Base-by-base conservation (phyloP, 805 yeast genomes). In the Candida xiaguanensis region DNA sequence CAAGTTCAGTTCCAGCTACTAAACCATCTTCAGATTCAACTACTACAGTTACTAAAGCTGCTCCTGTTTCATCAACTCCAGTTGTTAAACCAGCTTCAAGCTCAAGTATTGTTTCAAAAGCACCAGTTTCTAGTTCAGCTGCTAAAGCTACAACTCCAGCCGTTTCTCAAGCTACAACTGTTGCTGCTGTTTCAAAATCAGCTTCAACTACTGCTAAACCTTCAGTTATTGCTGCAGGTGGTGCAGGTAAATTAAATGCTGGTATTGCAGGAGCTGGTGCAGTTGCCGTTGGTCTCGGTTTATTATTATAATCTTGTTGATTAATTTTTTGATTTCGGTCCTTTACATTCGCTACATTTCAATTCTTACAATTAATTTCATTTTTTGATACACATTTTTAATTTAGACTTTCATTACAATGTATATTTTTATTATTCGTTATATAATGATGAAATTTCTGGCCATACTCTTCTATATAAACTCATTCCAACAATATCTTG, bases 401-500 rank as follows among this genome's bases (percentile, higher is more conserved):
- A 34, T 17, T 13, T 34, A 17, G 30, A 7, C n/a, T 19, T 20
- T 20, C 24, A 20, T 24, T 18, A 17, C 22, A 23, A 24, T 31
- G 24, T 38, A 18, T 31, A 24, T 28, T 9, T 16, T 26, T 5
- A 3, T 47, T 53, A 56, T 31, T 50, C 57, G 26, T 50, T 47
- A 67, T 64, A 66, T 51, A 55, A 44, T 20, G 52, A 46, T 31
- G 74, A 67, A 24, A 52, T 49, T 39, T 63, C 75, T 28, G 99
- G 98, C 97, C 97, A 93, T 45, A 84, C 84, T 55, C 99, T 80
- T 67, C 87, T 91, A 69, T 85, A 93, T 51, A 93, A 65, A 22
- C 96, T 80, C 97, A 93, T 88, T 16, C 88, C 97, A 35, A 93
- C 80, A 11, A 86, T 81, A 63, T 93, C 99, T 65, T 90, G 97